Conservation (phyloP, 2,329 filamentous ascomycete genomes). For the Colletotrichum euphorbiae region DNA sequence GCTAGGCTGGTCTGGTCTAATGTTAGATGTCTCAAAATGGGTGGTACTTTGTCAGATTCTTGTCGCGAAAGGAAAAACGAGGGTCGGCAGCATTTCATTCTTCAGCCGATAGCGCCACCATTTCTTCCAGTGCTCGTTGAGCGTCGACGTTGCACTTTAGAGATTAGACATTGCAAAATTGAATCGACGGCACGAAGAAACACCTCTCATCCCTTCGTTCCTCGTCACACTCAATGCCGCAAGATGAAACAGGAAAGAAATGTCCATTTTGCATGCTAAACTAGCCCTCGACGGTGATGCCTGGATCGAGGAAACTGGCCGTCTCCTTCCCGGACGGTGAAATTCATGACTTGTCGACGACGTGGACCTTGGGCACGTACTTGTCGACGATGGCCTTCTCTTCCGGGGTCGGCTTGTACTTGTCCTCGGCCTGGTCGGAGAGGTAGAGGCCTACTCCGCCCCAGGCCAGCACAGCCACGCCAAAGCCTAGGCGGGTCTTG, state of each 20-base stretch:
- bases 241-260: no score
- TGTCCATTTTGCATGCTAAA: no score
- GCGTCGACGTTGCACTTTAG: constrained; percentile 12
- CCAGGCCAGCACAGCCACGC: constrained; percentile 81
- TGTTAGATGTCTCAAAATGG: constrained; percentile 38
- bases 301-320: no score
- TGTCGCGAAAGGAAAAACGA: constrained; percentile 18
- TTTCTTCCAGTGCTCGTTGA: constrained; percentile 3
- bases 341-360: constrained; percentile 61
- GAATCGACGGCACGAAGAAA: constrained; percentile 15
- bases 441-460: constrained; percentile 79
- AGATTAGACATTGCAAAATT: constrained; percentile 34
- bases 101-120: neutral
- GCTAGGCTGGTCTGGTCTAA: constrained; percentile 40
- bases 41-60: constrained; percentile 29
- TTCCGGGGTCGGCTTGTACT: constrained; percentile 76
- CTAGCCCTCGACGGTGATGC: no score
- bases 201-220: neutral
- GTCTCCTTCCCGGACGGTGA: no score
- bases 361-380: constrained; percentile 70
- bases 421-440: constrained; percentile 78
- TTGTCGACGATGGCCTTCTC: constrained; percentile 76
- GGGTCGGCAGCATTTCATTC: neutral
- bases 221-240: no score
- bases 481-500: constrained; percentile 77